phyloP scores from a whole-genome alignment of 257 asterid genomes.

The Jacaranda mimosifolia region DNA sequence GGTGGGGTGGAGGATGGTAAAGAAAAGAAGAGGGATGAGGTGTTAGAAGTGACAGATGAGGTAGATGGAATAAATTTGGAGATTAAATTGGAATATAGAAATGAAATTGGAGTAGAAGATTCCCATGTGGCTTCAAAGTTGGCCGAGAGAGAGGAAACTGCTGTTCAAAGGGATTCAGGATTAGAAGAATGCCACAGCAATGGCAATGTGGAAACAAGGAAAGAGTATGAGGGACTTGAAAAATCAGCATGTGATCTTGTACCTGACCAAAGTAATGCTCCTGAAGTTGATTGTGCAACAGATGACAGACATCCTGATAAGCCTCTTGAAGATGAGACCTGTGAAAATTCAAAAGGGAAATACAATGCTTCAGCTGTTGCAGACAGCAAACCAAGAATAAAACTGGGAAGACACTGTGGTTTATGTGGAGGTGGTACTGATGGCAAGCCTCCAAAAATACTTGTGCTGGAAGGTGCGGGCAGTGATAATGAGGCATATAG shows the following conservation, averaged over 20 bases:
- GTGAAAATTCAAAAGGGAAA: constrained; percentile 40
- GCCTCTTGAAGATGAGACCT: constrained; percentile 49
- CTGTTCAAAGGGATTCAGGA: constrained; percentile 42
- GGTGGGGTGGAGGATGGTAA: constrained; percentile 51
- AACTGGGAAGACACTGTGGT: constrained; percentile 92
- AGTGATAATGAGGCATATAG: constrained; percentile 87
- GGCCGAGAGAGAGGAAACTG: constrained; percentile 45
- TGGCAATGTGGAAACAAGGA: constrained; percentile 48
- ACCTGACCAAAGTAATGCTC: constrained; percentile 44
- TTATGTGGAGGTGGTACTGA: constrained; percentile 94
- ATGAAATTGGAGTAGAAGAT: constrained; percentile 50
- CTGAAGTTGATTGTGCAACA: constrained; percentile 47
- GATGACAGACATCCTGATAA: constrained; percentile 47
- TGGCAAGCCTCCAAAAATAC: constrained; percentile 91
- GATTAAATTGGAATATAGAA: constrained; percentile 33
- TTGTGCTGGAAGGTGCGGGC: constrained; percentile 65
- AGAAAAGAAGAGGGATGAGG: constrained; percentile 44
- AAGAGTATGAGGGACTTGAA: constrained; percentile 45
- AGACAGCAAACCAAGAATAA: constrained; percentile 60
- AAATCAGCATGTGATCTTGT: constrained; percentile 39
- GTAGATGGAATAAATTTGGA: constrained; percentile 45
- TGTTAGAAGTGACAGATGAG: constrained; percentile 48
- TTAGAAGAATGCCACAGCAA: constrained; percentile 49
- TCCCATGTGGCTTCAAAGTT: constrained; percentile 37
- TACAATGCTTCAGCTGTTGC: constrained; percentile 42